Conservation (phyloP, 2,329 filamentous ascomycete genomes). For the Penicillium sp. region DNA sequence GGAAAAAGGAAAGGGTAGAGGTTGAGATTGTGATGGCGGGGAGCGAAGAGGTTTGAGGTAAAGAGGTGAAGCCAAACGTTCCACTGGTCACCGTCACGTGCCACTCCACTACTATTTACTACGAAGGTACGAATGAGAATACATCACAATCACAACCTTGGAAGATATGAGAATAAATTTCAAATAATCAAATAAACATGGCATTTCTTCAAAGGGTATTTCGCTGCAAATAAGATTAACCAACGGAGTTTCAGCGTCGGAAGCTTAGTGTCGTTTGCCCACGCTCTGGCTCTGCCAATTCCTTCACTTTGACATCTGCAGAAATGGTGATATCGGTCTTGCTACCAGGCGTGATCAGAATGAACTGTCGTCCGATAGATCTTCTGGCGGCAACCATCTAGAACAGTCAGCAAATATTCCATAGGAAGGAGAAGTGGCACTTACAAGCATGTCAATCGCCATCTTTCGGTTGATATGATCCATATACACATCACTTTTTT, state of each 20-base stretch:
- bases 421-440: slow-evolving; percentile 27
- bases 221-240: not conserved
- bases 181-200: not conserved
- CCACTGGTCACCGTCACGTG: slow-evolving; percentile 6
- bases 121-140: not conserved
- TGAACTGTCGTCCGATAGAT: slow-evolving; percentile 84
- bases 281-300: slow-evolving; percentile 40
- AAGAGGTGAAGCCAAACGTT: slow-evolving; percentile 8
- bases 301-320: slow-evolving; percentile 39
- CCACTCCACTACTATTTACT: not conserved
- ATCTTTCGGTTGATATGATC: slow-evolving; percentile 90
- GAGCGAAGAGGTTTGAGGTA: slow-evolving; percentile 8
- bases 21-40: slow-evolving; percentile 5
- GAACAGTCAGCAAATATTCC: slow-evolving; percentile 5
- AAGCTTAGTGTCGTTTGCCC: slow-evolving; percentile 37
- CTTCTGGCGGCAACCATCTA: slow-evolving; percentile 75
- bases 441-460: slow-evolving; percentile 84
- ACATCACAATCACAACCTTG: no score
- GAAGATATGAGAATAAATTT: not conserved
- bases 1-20: not conserved
- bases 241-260: slow-evolving; percentile 11
- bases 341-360: slow-evolving; percentile 88
- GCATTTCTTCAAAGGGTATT: slow-evolving; percentile 5
- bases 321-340: slow-evolving; percentile 48
- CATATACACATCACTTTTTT: slow-evolving; percentile 86